Conservation (phyloP, 768 basidiomycete species). For the Tremella mesenterica region DNA sequence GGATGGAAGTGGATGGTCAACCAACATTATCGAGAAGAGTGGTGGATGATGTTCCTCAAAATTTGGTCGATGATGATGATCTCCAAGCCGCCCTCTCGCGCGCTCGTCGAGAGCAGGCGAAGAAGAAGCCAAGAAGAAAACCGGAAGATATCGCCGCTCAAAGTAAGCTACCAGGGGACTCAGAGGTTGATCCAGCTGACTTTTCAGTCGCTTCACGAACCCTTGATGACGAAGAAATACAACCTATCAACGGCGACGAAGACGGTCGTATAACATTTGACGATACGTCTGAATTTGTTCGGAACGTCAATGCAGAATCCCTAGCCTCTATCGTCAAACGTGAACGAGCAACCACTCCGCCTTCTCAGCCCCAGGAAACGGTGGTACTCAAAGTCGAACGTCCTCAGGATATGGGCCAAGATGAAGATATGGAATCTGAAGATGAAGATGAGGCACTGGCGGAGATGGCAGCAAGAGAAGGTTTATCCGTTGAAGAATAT, state of each 20-base stretch:
- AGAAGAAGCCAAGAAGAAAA: slow-evolving; percentile 63
- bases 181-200: neutral
- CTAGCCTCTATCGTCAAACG: slow-evolving; percentile 34
- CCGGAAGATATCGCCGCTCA: slow-evolving; percentile 74
- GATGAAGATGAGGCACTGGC: slow-evolving; percentile 62
- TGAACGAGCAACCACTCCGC: slow-evolving; percentile 47
- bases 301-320: slow-evolving; percentile 48
- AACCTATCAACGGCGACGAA: slow-evolving; percentile 44
- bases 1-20: slow-evolving; percentile 74
- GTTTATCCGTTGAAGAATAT: slow-evolving; percentile 42
- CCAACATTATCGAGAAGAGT: slow-evolving; percentile 54
- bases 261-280: slow-evolving; percentile 68
- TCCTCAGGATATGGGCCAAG: slow-evolving; percentile 60
- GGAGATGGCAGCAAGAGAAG: slow-evolving; percentile 43
- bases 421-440: slow-evolving; percentile 71
- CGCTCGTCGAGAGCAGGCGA: slow-evolving; percentile 69
- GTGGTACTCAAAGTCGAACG: slow-evolving; percentile 45
- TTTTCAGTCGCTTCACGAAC: slow-evolving; percentile 31
- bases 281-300: slow-evolving; percentile 93
- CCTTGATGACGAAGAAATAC: slow-evolving; percentile 47
- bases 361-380: slow-evolving; percentile 15
- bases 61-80: slow-evolving; percentile 97
- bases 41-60: slow-evolving; percentile 65
- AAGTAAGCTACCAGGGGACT: slow-evolving; percentile 48
- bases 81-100: slow-evolving; percentile 85